Base-by-base conservation (phyloP, 2,329 filamentous ascomycete species). In the Pseudogymnoascus sp. region DNA sequence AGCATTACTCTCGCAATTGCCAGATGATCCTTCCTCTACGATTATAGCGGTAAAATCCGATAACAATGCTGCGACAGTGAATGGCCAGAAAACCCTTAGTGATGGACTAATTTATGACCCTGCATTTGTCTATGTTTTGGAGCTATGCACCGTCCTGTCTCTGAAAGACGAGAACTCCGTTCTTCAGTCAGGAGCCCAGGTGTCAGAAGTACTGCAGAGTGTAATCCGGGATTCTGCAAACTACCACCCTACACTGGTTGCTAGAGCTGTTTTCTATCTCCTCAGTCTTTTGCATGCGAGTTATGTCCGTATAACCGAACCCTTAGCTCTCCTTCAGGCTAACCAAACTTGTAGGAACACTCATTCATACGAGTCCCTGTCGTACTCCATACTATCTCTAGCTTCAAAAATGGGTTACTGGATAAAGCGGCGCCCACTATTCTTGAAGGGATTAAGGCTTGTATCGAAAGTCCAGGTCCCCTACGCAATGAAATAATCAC, bases 41-140 rank as follows among this genome's bases (percentile, higher is more conserved):
- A 89, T 97, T 64, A 96, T 97, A 67, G 88, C 87, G 16, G 90
- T 97, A 56, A 97, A 96, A 76, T 82, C 91, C n/a, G 93, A 97
- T 64, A 82, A 88, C 62, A 84, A 90, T 36, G 79, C 86, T 8
- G 77, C 84, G 6, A 81, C 84, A 34, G 82, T 87, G 2, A 86
- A 88, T 69, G 85, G 82, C 16, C 81, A 82, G 46, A 88, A 86
- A 67, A 67, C 75, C 6, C 76, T 81, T 71, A 73, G 79, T 8
- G 83, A 81, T 63, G 82, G 80, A 14, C 83, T 88, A 2, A 79
- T 82, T 11, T 99, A 99, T 71, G 91, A 97, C 70, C 92, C 95
- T 1, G 86, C 88, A 1, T 82, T 95, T 61, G 88, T 96, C 0
- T 99, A 96, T 71, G 84, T 96, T n/a, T 80, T 99, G 10, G 95